These are phyloP conservation scores for Gentiana dahurica DNA, from an alignment of 257 asterid species.

Conservation along the genomic window DNA sequence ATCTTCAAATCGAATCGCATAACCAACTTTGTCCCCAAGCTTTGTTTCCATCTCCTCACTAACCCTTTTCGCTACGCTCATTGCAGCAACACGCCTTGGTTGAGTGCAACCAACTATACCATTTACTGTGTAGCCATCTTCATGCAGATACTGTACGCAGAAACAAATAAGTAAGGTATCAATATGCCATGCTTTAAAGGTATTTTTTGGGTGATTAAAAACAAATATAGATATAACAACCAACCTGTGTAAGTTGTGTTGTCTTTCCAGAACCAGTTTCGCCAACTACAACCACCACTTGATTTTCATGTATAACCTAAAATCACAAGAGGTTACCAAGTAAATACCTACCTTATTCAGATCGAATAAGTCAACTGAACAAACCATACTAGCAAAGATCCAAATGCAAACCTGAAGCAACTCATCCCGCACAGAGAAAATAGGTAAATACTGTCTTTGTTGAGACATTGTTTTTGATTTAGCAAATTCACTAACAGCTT, in stretches of 20 bases:
- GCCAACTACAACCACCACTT: slow-evolving; percentile 93
- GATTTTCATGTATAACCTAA: slow-evolving; percentile 93
- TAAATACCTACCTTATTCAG: not conserved
- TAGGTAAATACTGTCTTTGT: slow-evolving; percentile 88
- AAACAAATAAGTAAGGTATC: too few relatives aligned
- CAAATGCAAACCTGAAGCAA: slow-evolving; percentile 60
- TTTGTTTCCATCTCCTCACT: slow-evolving; percentile 98
- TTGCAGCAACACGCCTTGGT: slow-evolving; percentile 99
- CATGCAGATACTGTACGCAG: slow-evolving; percentile 67
- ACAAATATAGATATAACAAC: slow-evolving; percentile 3
- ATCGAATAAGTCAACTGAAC: too few relatives aligned
- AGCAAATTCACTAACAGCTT: slow-evolving; percentile 78
- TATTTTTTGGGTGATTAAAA: not conserved
- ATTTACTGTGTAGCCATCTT: slow-evolving; percentile 66
- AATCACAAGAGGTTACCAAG: slow-evolving; percentile 8
- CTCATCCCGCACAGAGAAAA: slow-evolving; percentile 90
- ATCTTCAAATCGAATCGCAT: slow-evolving; percentile 96
- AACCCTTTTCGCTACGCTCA: slow-evolving; percentile 99
- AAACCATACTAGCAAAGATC: not conserved
- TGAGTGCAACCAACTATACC: slow-evolving; percentile 93
- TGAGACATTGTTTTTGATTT: slow-evolving; percentile 61
- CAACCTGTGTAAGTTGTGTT: slow-evolving; percentile 90
- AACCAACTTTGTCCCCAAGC: slow-evolving; percentile 86
- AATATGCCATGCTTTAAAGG: too few relatives aligned
- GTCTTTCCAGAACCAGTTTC: slow-evolving; percentile 99